Evolutionary conservation across 1,284 basidiomycete genomes (phyloP), one percentile per base, ranked within the genome.

Genomic region (Cutaneotrichosporon cyanovorans): DNA sequence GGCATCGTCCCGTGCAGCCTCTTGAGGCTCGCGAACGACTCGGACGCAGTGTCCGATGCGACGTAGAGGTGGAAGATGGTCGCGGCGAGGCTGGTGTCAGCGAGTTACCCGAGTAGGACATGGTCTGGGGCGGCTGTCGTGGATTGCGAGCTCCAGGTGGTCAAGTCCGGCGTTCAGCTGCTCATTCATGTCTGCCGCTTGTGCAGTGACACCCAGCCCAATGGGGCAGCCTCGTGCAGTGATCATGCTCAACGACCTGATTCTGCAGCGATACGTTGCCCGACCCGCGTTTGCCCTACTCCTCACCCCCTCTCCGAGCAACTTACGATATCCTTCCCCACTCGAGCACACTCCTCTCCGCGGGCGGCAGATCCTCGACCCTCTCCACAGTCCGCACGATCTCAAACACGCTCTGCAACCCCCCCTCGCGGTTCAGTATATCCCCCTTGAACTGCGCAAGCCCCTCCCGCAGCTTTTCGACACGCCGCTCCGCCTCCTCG

Each of bases 1-100:
- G 93, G 93, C 89, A 98, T 96, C 49, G 96, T 75, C 1, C 88
- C 88, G 65, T 99, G 95, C 45, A 96, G 80, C 35, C 92, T 80
- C 73, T 97, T 98, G 54, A 99, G 73, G 53, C 82, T 79, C 1
- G 86, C 78, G 56, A 97, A 85, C 11, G 82, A 85, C 58, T 95
- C 87, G 4, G 91, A 93, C 10, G 91, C 86, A 48, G 83, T 85
- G 70, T 99, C 93, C 14, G 88, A 81, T 1, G 93, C 93, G 30
- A 96, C 81, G 60, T 92, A 93, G 39, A 88, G 82, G 58, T 93
- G 89, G 69, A 97, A 99, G 41, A 97, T 83, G 3, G 93, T 95
- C 5, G 92, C 93, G 0, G 93, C 95, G 51, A 96, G 74, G 30
- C 89, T 83, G 57, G 14, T 19, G 16, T 42, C 33, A 53, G 36